Conservation (phyloP, 2,329 filamentous ascomycete genomes). For the Fusarium abutilonis region DNA sequence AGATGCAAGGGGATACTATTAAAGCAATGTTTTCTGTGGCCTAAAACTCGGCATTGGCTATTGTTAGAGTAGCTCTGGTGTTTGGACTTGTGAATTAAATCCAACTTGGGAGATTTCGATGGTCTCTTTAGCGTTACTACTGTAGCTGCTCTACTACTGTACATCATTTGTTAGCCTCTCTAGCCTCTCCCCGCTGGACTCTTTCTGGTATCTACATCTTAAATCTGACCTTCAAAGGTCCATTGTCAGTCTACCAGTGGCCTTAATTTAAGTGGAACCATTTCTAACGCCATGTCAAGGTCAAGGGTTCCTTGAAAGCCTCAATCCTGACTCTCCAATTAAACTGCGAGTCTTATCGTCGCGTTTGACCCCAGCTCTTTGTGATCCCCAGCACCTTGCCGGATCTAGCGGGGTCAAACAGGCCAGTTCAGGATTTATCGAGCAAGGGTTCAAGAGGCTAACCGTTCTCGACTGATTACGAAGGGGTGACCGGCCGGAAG, state of each 20-base stretch:
- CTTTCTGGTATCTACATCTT: slow-evolving; percentile 3
- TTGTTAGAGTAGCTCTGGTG: neutral
- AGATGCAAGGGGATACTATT: neutral
- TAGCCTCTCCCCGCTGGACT: neutral
- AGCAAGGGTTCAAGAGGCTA: slow-evolving; percentile 17
- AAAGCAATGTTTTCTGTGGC: slow-evolving; percentile 1
- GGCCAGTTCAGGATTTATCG: slow-evolving; percentile 17
- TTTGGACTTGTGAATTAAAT: slow-evolving; percentile 4
- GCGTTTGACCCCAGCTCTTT: slow-evolving; percentile 19
- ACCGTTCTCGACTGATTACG: slow-evolving; percentile 18
- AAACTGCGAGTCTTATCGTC: slow-evolving; percentile 21
- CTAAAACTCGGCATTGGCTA: neutral
- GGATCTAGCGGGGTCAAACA: slow-evolving; percentile 35
- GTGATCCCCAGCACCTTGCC: slow-evolving; percentile 34
- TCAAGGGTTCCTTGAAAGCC: slow-evolving; percentile 32
- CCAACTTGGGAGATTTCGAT: slow-evolving; percentile 13
- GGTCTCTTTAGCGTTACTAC: slow-evolving; percentile 25
- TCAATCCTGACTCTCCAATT: slow-evolving; percentile 34
- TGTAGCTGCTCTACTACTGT: neutral
- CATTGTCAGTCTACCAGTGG: slow-evolving; percentile 29
- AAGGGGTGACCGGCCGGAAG: slow-evolving; percentile 22
- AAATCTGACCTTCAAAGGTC: neutral
- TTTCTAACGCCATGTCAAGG: slow-evolving; percentile 12
- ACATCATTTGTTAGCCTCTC: neutral
- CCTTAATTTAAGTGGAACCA: slow-evolving; percentile 35